Base-by-base conservation (phyloP, 495 filamentous ascomycete species). In the Sphaerosporella brunnea region DNA sequence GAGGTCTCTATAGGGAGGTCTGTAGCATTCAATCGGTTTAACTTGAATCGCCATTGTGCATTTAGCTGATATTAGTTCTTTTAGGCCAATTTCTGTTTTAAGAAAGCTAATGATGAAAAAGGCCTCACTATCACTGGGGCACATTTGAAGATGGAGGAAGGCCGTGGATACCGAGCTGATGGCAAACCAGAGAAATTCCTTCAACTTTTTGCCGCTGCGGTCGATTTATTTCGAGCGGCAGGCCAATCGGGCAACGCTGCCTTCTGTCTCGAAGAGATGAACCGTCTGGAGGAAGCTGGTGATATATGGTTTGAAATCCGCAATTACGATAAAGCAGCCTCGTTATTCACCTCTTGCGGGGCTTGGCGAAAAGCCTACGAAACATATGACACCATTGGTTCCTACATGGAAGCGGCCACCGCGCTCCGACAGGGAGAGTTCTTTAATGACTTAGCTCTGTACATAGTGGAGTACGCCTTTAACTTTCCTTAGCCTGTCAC, bases 71-170 rank as follows among this genome's bases (percentile, higher is more conserved):
- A n/a, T n/a, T n/a, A n/a, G n/a, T n/a, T n/a, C n/a, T n/a, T n/a
- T 18, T 30, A 56, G 51, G 54, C 52, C 8, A 49, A 47, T 8
- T 41, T 51, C 26, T 55, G 52, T 36, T 57, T 57, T 18, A 21
- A 21, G 16, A 41, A 35, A 13, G 54, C 45, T 10, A 49, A 49
- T 2, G 48, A 55, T 21, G 5, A 3, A 4, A 18, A 18, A 9
- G 48, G 49, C 13, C 30, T 28, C 19, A 23, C 49, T 5, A n/a
- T 55, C 15, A 26, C 53, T 0, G 45, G 35, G 2, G 54, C 53
- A 4, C 50, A 48, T 43, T 40, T 57, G 23, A 25, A 34, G 0
- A 49, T 52, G 21, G 43, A 50, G 23, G 36, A 43, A 3, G 54
- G 49, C 3, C 47, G 26, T 23, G 23, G 21, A n/a, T 11, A 36